Base-by-base conservation (phyloP, 495 filamentous ascomycete species). In the Physcia stellaris region DNA sequence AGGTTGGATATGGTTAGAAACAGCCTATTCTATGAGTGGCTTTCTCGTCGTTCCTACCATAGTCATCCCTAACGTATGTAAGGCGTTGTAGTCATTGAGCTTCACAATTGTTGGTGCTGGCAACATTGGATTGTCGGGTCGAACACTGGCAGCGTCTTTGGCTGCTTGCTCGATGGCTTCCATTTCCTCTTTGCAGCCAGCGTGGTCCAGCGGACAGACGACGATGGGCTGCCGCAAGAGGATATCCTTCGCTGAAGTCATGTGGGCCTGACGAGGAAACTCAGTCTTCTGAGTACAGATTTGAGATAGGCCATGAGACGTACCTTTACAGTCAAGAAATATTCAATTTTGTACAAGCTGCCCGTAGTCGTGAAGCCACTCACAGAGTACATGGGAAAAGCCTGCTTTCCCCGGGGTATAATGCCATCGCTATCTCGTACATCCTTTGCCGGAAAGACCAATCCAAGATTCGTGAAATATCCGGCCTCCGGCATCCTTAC, bases 101-200 rank as follows among this genome's bases (percentile, higher is more conserved):
- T 78, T 69, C 31, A 95, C 73, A 42, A 98, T 94, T 13, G 71
- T 74, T 35, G 76, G 75, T 4, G 86, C 73, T 2, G 90, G 86
- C 9, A 95, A 58, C 73, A 85, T 80, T 0, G 86, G 90, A 42
- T 94, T 94, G 34, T 87, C 82, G 0, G 79, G 77, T 48, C 83
- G 82, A 32, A 98, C 75, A 41, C 80, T 75, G 17, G 80, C 77
- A 4, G 90, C 88, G 41, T 96, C 87, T 55, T 86, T 86, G 2
- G 90, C 90, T 0, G 92, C 83, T 57, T 90, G 81, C 50, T 94
- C 85, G 44, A 96, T 96, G 6, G 86, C 85, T 51, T 94, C 86
- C 83, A 98, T 93, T 62, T 98, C 92, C 48, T 94, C 86, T 53
- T 92, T 94, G 63, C 90, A 96, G 10, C 80, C 84, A 41, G 87